Evolutionary conservation across 306 rosid species (phyloP), one percentile per base, ranked within the genome.

Genomic region (Acacia confusa): DNA sequence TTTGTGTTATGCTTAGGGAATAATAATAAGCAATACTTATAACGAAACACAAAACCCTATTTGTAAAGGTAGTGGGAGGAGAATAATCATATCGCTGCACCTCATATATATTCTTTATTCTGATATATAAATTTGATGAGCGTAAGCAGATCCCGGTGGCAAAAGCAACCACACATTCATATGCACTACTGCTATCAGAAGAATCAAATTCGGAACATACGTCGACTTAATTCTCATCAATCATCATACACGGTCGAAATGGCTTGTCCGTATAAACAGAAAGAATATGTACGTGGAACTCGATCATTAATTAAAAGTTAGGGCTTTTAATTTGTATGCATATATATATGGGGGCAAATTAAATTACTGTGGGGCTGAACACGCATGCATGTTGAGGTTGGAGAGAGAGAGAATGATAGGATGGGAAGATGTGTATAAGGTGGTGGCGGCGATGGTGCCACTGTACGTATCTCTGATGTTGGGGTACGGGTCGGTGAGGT

Each of bases 401-500:
- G 50, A 45, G 38, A 28, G 14, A 63, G 69, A 12, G 43, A 78
- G 34, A 44, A 95, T 95, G 99, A 92, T 95, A 5, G 96, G 94
- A 63, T 93, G 92, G 98, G 92, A 84, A 80, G 98, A 93, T 76
- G 91, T 88, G 25, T 92, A 90, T 72, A 93, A 92, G 84, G 99
- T 95, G 58, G 85, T 93, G 34, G 96, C 55, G 12, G 98, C 93
- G 4, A 88, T 85, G 94, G 86, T 76, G 4, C 99, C 99, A 48
- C 91, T 95, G 27, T 95, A 95, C 7, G 83, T 92, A 13, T 98
- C 98, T 15, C 88, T 95, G 17, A 14, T 90, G 17, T 76, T 95
- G 69, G 99, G 99, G 4, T 95, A 90, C 41, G 98, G 99, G 50
- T 95, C 99, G 0, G 94, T 95, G 9, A 85, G 72, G 87, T 95